A percentile compares a stretch with the other conserved stretches of the same genome.
Evolutionary conservation across 805 yeast species (phyloP).

Genomic region (Suhomyces vadensis): DNA sequence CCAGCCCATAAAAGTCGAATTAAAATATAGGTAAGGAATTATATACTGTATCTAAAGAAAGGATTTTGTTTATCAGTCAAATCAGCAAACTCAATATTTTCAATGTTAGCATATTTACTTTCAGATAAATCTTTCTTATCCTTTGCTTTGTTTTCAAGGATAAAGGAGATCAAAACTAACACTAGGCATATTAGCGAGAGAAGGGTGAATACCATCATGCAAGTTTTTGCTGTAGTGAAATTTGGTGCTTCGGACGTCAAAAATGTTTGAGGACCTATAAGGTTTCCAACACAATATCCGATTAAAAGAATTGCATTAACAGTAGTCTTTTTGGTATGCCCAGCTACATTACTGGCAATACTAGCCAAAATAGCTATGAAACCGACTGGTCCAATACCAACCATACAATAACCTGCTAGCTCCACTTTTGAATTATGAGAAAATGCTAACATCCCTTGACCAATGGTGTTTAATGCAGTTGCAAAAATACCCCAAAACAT

Average conservation of each 20-base stretch:
- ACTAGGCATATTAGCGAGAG: constrained; percentile 28
- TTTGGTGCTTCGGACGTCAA: constrained; percentile 43
- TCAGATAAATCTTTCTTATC: constrained; percentile 27
- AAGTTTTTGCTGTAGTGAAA: constrained; percentile 42
- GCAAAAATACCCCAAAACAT: constrained; percentile 27
- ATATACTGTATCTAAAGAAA: constrained; percentile 47
- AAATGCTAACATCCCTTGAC: constrained; percentile 45
- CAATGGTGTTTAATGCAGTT: constrained; percentile 23
- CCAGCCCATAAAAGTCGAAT: no score
- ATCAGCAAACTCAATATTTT: constrained; percentile 50
- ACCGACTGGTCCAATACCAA: constrained; percentile 30
- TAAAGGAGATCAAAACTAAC: constrained; percentile 27
- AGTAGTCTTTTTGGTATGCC: constrained; percentile 56
- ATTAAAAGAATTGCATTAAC: constrained; percentile 47
- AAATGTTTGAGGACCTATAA: constrained; percentile 57
- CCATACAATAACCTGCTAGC: constrained; percentile 33
- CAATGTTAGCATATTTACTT: constrained; percentile 24
- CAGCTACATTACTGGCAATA: constrained; percentile 52
- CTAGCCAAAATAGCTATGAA: constrained; percentile 33
- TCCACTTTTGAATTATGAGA: constrained; percentile 26
- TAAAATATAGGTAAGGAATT: no score
- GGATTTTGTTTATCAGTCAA: constrained; percentile 57
- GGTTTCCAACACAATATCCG: constrained; percentile 55
- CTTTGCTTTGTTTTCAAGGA: constrained; percentile 38
- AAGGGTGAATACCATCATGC: constrained; percentile 38